Evolutionary conservation across 1,284 basidiomycete species (phyloP).

Genomic region (Hypsizygus ulmarius): DNA sequence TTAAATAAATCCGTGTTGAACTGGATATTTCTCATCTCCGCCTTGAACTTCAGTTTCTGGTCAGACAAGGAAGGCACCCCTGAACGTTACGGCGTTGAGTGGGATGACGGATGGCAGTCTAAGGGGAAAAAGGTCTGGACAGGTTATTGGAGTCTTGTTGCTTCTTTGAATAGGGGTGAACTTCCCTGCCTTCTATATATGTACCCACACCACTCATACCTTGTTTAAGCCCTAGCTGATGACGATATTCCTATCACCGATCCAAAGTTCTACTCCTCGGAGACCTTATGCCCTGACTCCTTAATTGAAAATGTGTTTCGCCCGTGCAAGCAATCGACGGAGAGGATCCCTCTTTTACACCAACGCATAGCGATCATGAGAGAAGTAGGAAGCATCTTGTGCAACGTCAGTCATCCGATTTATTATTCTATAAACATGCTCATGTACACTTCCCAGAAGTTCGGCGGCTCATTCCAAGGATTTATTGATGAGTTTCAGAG

Average conservation of each 20-base stretch:
- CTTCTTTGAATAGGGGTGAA: conserved; percentile 72
- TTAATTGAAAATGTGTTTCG: conserved; percentile 68
- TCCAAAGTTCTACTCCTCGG: conserved; percentile 71
- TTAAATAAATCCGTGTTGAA: conserved; percentile 58
- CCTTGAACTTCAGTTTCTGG: conserved; percentile 87
- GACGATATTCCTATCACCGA: conserved; percentile 72
- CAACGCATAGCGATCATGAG: conserved; percentile 73
- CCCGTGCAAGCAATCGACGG: conserved; percentile 51
- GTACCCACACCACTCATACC: conserved; percentile 1
- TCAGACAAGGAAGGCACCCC: conserved; percentile 57
- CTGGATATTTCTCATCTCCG: conserved; percentile 83
- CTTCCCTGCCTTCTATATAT: conserved; percentile 3
- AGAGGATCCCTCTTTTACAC: conserved; percentile 62
- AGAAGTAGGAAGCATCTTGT: conserved; percentile 66
- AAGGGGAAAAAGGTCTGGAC: conserved; percentile 52
- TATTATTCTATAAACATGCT: neutral
- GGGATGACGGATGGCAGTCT: conserved; percentile 66
- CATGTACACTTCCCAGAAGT: conserved; percentile 42
- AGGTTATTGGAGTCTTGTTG: conserved; percentile 82
- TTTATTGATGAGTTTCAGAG: conserved; percentile 63
- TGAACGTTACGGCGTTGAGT: conserved; percentile 70
- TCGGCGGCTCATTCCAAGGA: conserved; percentile 66
- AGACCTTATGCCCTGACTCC: conserved; percentile 59
- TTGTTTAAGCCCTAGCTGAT: conserved; percentile 46
- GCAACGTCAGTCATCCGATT: conserved; percentile 43